These are phyloP conservation scores for Ascocoryne sarcoides DNA, from an alignment of 2,329 filamentous ascomycete genomes.

Conservation along the genomic window DNA sequence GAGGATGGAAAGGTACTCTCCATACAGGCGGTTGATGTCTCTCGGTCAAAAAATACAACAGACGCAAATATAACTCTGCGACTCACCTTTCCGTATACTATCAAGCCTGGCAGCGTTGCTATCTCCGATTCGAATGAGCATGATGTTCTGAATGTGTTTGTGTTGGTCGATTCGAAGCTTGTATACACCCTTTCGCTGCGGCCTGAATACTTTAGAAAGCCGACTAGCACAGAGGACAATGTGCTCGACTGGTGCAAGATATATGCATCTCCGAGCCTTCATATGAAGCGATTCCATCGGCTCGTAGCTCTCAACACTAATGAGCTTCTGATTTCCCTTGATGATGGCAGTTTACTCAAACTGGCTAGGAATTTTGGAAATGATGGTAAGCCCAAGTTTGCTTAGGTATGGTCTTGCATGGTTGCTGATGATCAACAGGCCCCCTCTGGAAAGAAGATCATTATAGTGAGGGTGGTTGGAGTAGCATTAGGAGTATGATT, in stretches of 20 bases:
- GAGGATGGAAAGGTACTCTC: slow-evolving; percentile 74
- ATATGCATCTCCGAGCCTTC: slow-evolving; percentile 63
- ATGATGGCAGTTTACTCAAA: slow-evolving; percentile 67
- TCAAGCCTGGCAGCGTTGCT: slow-evolving; percentile 70
- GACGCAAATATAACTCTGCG: slow-evolving; percentile 65
- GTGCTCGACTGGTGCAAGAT: slow-evolving; percentile 70
- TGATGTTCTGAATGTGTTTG: slow-evolving; percentile 70
- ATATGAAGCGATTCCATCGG: slow-evolving; percentile 71
- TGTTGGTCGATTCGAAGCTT: slow-evolving; percentile 68
- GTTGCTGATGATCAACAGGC: slow-evolving; percentile 11
- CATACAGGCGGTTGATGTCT: slow-evolving; percentile 74
- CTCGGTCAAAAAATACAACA: slow-evolving; percentile 52
- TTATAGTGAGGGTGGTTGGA: slow-evolving; percentile 67
- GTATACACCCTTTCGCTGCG: slow-evolving; percentile 78
- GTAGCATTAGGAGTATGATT: slow-evolving; percentile 55
- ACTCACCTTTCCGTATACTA: slow-evolving; percentile 64
- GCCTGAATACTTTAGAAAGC: slow-evolving; percentile 71
- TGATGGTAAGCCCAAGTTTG: slow-evolving; percentile 33
- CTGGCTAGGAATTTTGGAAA: slow-evolving; percentile 53
- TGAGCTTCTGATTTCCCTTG: slow-evolving; percentile 71
- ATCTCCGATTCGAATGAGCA: slow-evolving; percentile 72
- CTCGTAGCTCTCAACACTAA: slow-evolving; percentile 65
- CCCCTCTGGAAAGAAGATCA: slow-evolving; percentile 59
- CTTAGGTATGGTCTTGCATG: not conserved
- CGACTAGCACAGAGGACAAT: slow-evolving; percentile 60